A percentile compares a stretch with the other conserved stretches of the same genome.
Evolutionary conservation across 495 filamentous ascomycete species (phyloP).

Genomic region (Filosporella fistucella): DNA sequence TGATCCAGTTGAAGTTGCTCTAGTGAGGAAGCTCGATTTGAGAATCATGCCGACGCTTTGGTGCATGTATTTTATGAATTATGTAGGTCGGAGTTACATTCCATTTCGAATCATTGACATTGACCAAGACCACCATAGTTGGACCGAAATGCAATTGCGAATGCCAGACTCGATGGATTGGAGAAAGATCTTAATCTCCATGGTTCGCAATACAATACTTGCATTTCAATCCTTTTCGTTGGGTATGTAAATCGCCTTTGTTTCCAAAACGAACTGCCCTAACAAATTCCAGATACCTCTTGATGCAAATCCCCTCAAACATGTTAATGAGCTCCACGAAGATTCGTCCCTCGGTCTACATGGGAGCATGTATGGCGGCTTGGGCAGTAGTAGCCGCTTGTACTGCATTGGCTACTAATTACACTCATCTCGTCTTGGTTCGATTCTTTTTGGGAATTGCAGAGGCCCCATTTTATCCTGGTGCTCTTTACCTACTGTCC

Average conservation of each 20-base stretch:
- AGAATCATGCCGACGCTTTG: constrained; percentile 19
- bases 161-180: constrained; percentile 39
- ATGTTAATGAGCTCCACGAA: constrained; percentile 32
- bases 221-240: constrained; percentile 44
- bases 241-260: constrained; percentile 30
- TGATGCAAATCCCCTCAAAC: constrained; percentile 39
- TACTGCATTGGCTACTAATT: constrained; percentile 45
- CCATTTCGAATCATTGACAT: too few relatives aligned
- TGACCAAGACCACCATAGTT: too few relatives aligned
- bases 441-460: constrained; percentile 66
- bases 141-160: constrained; percentile 41
- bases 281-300: constrained; percentile 20
- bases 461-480: constrained; percentile 49
- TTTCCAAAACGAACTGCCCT: neutral
- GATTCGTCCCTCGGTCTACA: constrained; percentile 17
- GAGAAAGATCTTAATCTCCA: constrained; percentile 41
- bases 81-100: neutral
- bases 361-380: constrained; percentile 33
- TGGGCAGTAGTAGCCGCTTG: constrained; percentile 40
- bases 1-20: constrained; percentile 8
- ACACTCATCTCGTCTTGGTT: constrained; percentile 51
- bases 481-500: constrained; percentile 39
- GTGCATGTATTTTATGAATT: constrained; percentile 14
- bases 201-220: constrained; percentile 45
- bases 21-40: constrained; percentile 13